Evolutionary conservation across 768 basidiomycete species (phyloP).

Genomic region (Boletus tomentosulus): DNA sequence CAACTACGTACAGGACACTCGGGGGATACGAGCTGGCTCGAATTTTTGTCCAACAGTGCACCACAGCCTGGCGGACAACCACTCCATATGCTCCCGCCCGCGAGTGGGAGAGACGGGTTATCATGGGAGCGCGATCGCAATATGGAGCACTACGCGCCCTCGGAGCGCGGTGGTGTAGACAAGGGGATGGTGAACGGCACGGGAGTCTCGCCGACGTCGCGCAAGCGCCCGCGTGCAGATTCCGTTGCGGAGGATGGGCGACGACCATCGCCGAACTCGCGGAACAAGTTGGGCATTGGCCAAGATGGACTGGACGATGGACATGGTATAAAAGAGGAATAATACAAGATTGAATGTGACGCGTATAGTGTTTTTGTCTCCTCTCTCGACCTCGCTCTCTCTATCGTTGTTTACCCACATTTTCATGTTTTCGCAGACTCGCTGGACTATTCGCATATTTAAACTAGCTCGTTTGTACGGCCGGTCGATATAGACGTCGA

Average conservation of each 20-base stretch:
- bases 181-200: constrained; percentile 19
- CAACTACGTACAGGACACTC: constrained; percentile 18
- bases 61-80: constrained; percentile 24
- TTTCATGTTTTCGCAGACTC: background rate
- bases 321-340: constrained; percentile 28
- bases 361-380: background rate
- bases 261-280: constrained; percentile 19
- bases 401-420: background rate
- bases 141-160: constrained; percentile 26
- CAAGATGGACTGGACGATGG: constrained; percentile 18
- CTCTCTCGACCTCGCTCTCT: background rate
- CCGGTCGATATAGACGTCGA: too few species aligned
- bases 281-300: constrained; percentile 12
- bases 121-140: constrained; percentile 33
- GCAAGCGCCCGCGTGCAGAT: constrained; percentile 28
- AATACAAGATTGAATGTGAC: constrained; percentile 7
- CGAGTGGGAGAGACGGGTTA: constrained; percentile 23
- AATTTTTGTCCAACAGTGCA: constrained; percentile 28
- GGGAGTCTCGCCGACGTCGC: constrained; percentile 20
- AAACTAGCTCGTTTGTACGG: too few species aligned
- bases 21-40: constrained; percentile 32
- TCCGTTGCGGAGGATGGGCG: constrained; percentile 17
- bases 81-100: constrained; percentile 26
- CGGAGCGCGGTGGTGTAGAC: constrained; percentile 25
- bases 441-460: background rate